Base-by-base conservation (phyloP, 345 rosid genomes). In the Camelina neglecta region DNA sequence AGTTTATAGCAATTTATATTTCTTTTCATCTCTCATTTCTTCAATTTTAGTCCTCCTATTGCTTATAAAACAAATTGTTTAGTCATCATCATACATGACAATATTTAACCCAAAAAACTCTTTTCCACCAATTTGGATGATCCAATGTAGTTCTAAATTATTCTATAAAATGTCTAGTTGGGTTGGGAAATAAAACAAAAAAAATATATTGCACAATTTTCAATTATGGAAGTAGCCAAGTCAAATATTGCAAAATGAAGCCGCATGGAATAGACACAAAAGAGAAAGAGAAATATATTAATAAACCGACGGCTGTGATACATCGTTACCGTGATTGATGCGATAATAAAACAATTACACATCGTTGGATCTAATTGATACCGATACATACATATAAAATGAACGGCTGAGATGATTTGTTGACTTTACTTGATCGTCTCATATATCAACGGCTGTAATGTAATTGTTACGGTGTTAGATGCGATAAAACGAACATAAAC, bases 381-480 rank as follows among this genome's bases (percentile, higher is more conserved):
- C 11, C 42, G 11, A 38, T 8, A 60, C 15, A 8, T 36, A 13
- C 26, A 29, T 29, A 29, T 29, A 29, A 10, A 2, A 15, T 15
- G 21, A 71, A 77, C 67, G 76, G 81, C 9, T 48, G 56, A 65
- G 42, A 38, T 35, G 65, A 4, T 36, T 6, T 3, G 80, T 70
- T 76, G 80, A 77, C 81, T 71, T 70, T 29, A 9, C 13, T 1
- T 5, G 11, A 7, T 48, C 21, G 21, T 60, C 35, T 49, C 51
- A 7, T 45, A 76, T 63, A 39, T 64, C 75, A 63, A 77, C 80
- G 75, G 80, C 72, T 70, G 55, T 13, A 1, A 24, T 77, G 12
- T 2, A 70, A 16, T 33, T 12, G 47, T 38, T 29, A 64, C 65
- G 10, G 42, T 69, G 3, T n/a, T 23, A 0, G 75, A 76, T 69